These are phyloP conservation scores for Cylindricascospora bacillispora DNA, from an alignment of 1,139 yeast genomes.

Conservation along the genomic window DNA sequence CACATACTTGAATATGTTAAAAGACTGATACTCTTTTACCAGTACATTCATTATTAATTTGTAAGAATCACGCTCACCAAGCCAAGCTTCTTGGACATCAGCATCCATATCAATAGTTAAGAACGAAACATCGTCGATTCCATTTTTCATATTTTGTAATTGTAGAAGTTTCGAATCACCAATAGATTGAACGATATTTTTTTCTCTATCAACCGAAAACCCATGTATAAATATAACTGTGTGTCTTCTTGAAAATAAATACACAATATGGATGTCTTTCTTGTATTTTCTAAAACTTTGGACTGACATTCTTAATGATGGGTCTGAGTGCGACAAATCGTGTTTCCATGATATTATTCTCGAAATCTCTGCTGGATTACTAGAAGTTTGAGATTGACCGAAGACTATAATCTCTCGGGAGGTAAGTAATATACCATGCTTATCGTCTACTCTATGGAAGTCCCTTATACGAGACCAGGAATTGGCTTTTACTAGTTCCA, in stretches of 20 bases:
- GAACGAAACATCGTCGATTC: slow-evolving; percentile 7
- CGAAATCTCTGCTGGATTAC: slow-evolving; percentile 17
- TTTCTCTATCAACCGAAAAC: slow-evolving; percentile 8
- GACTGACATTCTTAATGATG: slow-evolving; percentile 36
- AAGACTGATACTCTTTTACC: not conserved
- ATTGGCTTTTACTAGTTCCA: slow-evolving; percentile 36
- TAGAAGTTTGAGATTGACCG: slow-evolving; percentile 8
- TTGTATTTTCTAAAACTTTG: slow-evolving; percentile 7
- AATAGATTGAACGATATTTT: slow-evolving; percentile 9
- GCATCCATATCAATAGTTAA: not conserved
- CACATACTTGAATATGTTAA: not conserved
- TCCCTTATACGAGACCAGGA: slow-evolving; percentile 49
- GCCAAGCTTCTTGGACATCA: no score
- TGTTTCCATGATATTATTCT: slow-evolving; percentile 63
- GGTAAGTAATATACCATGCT: slow-evolving; percentile 38
- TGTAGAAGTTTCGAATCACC: slow-evolving; percentile 11
- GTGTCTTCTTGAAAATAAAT: slow-evolving; percentile 15
- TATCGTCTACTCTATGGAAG: slow-evolving; percentile 23
- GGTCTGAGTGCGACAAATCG: slow-evolving; percentile 41
- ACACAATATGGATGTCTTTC: slow-evolving; percentile 8
- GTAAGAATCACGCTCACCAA: no score
- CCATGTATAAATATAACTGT: slow-evolving; percentile 13
- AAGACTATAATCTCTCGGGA: slow-evolving; percentile 49
- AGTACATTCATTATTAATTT: no score
- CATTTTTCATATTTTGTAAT: slow-evolving; percentile 7